Base-by-base conservation (phyloP, 257 asterid species). In the Ballota nigra region DNA sequence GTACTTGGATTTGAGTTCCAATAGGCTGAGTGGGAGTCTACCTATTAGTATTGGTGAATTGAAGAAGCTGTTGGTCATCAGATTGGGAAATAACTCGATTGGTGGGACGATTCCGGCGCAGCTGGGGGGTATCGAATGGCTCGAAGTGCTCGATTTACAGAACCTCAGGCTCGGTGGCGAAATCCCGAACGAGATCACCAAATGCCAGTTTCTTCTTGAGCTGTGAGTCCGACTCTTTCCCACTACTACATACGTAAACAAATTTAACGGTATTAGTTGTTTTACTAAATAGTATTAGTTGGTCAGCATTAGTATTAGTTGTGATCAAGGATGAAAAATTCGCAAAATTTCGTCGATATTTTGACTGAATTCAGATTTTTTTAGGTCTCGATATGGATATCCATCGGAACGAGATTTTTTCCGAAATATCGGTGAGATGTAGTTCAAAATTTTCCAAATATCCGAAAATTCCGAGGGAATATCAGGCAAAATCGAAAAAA, bases 181-280 rank as follows among this genome's bases (percentile, higher is more conserved):
- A 79, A 84, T 95, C 71, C 99, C 98, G 0, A 40, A 60, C 38
- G 90, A 88, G 81, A 81, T 91, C 55, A 69, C 86, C 79, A 77
- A 89, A 61, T 95, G 96, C 93, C 78, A 81, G 81, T 85, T 80
- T 83, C 99, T 95, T 72, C 97, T 84, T 68, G 90, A 84, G 80
- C 87, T 92, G 98, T 89, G 87, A 92, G 96, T 86, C 60, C 65
- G 59, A 57, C 59, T 23, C 69, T 24, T 63, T 18, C 19, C 63
- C 19, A 60, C 43, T 15, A 19, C 47, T 11, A 26, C 69, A 45
- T 45, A n/a, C n/a, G 16, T 61, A 16, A 4, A 33, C 38, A n/a
- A n/a, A n/a, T 33, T 33, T 33, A 4, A 33, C 6, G 38, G 9
- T 33, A 33, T 33, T 33, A 5, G 8, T 33, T 33, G 38, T 5